phyloP scores from a whole-genome alignment of 2,329 filamentous ascomycete genomes.

The Colletotrichum eleusines region DNA sequence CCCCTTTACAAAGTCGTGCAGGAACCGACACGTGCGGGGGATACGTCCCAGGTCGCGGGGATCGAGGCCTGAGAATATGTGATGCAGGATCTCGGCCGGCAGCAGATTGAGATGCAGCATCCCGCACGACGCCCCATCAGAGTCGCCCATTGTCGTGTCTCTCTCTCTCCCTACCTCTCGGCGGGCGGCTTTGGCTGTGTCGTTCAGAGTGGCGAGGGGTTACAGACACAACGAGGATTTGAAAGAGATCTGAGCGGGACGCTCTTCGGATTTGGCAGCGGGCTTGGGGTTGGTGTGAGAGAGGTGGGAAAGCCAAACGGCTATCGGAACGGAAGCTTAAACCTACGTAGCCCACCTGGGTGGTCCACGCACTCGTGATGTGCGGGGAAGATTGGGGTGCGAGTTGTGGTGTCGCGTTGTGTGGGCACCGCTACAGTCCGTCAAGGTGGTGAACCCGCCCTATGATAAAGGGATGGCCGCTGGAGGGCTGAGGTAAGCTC shows the following conservation, averaged over 20 bases:
- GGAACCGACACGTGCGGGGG: slow-evolving; percentile 61
- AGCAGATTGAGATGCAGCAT: slow-evolving; percentile 50
- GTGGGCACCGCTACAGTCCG: no score
- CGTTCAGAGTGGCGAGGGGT: neutral
- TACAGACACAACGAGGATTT: neutral
- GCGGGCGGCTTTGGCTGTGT: no score
- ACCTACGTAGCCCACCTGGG: slow-evolving; percentile 29
- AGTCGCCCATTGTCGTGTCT: slow-evolving; percentile 2
- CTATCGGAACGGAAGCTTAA: slow-evolving; percentile 33
- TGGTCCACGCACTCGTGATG: slow-evolving; percentile 10
- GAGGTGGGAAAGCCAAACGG: neutral
- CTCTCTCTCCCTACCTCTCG: neutral
- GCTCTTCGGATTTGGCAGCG: neutral
- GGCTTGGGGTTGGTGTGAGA: neutral
- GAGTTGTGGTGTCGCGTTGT: no score
- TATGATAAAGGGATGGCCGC: slow-evolving; percentile 2
- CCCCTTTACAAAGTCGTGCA: slow-evolving; percentile 66
- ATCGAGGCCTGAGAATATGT: slow-evolving; percentile 68
- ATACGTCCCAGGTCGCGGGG: slow-evolving; percentile 68
- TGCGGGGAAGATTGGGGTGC: slow-evolving; percentile 2
- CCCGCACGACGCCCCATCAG: slow-evolving; percentile 2
- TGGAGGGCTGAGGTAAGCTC: slow-evolving; percentile 25
- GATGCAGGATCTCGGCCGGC: slow-evolving; percentile 73
- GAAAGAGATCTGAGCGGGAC: neutral
- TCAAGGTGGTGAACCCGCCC: slow-evolving; percentile 4